phyloP scores from a whole-genome alignment of 176 grass and related monocot genomes.

The Ampelocalamus luodianensis region DNA sequence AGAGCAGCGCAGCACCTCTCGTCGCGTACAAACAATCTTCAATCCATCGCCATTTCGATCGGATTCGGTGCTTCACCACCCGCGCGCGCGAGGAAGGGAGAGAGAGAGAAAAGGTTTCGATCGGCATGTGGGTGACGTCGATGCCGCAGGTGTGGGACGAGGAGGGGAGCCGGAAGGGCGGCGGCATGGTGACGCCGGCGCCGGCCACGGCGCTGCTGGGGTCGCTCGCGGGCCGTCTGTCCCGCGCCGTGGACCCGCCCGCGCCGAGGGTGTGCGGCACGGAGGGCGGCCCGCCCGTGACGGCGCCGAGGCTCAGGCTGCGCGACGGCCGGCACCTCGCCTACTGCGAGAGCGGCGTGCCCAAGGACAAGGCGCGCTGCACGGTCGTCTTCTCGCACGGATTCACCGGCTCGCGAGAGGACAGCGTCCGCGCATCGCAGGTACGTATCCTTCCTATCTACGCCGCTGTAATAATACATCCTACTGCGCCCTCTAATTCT shows the following conservation, averaged over 20 bases:
- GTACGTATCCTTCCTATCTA: slow-evolving; percentile 19
- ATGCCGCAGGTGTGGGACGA: slow-evolving; percentile 62
- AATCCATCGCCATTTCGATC: background rate
- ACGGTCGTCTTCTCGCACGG: slow-evolving; percentile 88
- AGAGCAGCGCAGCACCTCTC: background rate
- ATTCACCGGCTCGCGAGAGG: slow-evolving; percentile 63
- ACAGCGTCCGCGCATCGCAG: slow-evolving; percentile 61
- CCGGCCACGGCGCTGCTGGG: slow-evolving; percentile 49
- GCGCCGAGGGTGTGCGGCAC: slow-evolving; percentile 62
- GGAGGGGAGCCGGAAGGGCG: slow-evolving; percentile 26
- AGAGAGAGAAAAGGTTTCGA: background rate
- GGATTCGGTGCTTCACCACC: background rate
- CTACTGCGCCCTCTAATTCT: background rate
- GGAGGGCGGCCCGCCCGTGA: slow-evolving; percentile 65
- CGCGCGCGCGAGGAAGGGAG: background rate
- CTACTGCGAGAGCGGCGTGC: slow-evolving; percentile 82
- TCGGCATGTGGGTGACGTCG: slow-evolving; percentile 40
- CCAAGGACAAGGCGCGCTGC: slow-evolving; percentile 58
- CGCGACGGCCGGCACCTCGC: slow-evolving; percentile 77
- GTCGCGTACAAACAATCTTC: background rate
- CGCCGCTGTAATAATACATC: background rate
- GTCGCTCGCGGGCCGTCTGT: slow-evolving; percentile 56
- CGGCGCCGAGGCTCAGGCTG: slow-evolving; percentile 60
- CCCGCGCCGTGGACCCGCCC: slow-evolving; percentile 55
- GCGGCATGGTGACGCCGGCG: slow-evolving; percentile 36